Evolutionary conservation across 345 rosid genomes (phyloP).

Genomic region (Eucalyptus sp.): DNA sequence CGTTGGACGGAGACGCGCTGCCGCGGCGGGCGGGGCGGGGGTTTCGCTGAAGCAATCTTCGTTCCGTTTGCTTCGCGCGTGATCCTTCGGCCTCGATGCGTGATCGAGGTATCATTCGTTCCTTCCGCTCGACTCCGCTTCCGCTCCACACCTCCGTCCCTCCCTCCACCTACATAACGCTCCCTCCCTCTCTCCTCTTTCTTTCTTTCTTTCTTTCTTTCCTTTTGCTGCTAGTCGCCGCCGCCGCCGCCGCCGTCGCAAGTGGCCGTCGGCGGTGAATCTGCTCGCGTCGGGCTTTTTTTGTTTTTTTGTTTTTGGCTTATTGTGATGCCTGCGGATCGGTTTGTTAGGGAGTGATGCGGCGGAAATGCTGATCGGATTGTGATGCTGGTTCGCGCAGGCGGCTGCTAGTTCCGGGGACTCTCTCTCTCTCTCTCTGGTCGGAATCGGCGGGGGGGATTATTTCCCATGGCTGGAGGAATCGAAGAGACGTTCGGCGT

Average conservation of each 20-base stretch:
- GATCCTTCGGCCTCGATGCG: neutral
- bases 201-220: neutral
- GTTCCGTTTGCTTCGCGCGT: neutral
- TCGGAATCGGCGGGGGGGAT: neutral
- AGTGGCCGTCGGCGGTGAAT: neutral
- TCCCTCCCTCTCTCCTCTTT: neutral
- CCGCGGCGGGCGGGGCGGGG: neutral
- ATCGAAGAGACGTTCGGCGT: conserved; percentile 47
- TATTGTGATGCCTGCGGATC: neutral
- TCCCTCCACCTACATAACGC: neutral
- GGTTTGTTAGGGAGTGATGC: neutral
- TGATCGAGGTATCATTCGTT: neutral
- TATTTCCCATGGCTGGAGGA: conserved; percentile 47
- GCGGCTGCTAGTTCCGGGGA: neutral
- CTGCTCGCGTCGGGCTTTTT: neutral
- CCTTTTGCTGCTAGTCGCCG: neutral
- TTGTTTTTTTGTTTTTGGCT: neutral
- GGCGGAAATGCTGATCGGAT: neutral
- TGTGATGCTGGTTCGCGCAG: neutral
- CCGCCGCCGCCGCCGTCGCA: neutral
- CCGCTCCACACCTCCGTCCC: neutral
- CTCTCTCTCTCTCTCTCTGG: neutral
- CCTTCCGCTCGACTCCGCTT: neutral
- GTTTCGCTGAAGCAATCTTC: neutral
- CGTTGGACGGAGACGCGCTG: neutral